Evolutionary conservation across 2,329 filamentous ascomycete species (phyloP), one percentile per base, ranked within the genome.

Genomic region (Amphichorda felina): DNA sequence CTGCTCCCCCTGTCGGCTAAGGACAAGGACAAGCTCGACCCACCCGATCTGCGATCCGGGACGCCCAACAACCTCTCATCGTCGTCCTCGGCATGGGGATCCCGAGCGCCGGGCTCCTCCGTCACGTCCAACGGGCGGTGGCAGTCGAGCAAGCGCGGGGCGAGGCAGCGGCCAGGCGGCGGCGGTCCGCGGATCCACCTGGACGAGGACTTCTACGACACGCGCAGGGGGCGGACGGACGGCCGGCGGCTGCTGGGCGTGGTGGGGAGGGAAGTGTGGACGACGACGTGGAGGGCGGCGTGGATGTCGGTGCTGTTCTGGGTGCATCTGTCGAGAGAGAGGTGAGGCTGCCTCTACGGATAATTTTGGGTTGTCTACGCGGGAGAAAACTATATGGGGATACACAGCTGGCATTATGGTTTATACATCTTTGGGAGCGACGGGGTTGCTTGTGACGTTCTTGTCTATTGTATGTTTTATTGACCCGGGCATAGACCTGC

Each of bases 251-350:
- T 50, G 16, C 51, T 70, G 3, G 52, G 54, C 2, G 51, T 73
- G 4, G 67, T 82, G 5, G 51, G 61, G 22, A 61, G 64, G 18
- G 81, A 89, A 53, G 57, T 86, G 26, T 68, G 66, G 56, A 68
- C 63, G 8, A 78, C 72, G 30, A 47, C 78, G 14, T 75, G 72
- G 59, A 64, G 71, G 33, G 76, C 87, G 4, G 65, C 64, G 5
- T 74, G 71, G 66, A 70, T 82, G 54, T 75, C 73, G 15, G 54
- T 78, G 30, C 43, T 61, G 11, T 76, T 77, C 53, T 91, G 82
- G 65, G 64, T 64, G 21, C 83, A 76, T 59, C 57, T 89, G 45
- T 64, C 79, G 38, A 75, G 70, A 59, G 67, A 66, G 48, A 78
- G 79, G 43, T 84, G 55, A 43, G 21, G 21, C 21, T 6, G 27